Conservation (phyloP, 2,329 filamentous ascomycete genomes). For the Gnomoniopsis smithogilvyi region DNA sequence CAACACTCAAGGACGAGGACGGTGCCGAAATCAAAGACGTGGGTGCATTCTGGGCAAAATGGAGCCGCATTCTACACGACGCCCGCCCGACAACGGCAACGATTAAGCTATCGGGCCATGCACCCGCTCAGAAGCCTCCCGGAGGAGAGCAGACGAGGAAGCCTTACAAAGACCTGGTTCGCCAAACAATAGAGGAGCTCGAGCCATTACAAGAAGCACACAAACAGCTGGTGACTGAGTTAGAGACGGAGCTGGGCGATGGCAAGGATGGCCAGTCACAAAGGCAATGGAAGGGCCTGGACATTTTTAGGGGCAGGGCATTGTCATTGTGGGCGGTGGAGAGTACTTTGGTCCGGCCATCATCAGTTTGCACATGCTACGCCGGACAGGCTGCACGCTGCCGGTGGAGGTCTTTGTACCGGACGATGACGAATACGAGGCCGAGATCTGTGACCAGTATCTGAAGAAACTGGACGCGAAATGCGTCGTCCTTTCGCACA, state of each 20-base stretch:
- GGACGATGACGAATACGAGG: constrained; percentile 27
- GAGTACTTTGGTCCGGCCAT: constrained; percentile 47
- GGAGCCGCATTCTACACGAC: constrained; percentile 14
- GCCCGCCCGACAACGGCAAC: constrained; percentile 9
- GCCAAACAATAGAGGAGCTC: constrained; percentile 9
- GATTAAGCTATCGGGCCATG: constrained; percentile 8
- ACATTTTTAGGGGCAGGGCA: constrained; percentile 29
- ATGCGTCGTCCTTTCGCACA: constrained; percentile 30
- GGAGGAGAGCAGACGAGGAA: constrained; percentile 9
- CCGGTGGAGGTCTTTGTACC: constrained; percentile 41
- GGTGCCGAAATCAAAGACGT: constrained; percentile 12
- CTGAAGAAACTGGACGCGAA: constrained; percentile 28
- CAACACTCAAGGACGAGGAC: constrained; percentile 3
- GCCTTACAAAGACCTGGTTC: constrained; percentile 12
- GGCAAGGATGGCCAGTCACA: constrained; percentile 29
- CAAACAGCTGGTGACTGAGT: constrained; percentile 32
- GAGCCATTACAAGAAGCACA: constrained; percentile 24
- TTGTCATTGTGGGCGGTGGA: constrained; percentile 48
- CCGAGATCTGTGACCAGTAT: constrained; percentile 27
- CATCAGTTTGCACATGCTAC: constrained; percentile 48
- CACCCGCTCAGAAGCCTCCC: constrained; percentile 11
- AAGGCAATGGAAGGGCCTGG: constrained; percentile 7
- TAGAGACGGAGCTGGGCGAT: constrained; percentile 26
- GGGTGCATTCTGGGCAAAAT: constrained; percentile 14
- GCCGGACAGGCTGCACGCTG: constrained; percentile 45